Conservation (phyloP, 768 basidiomycete species). For the Basidioascus undulatus region DNA sequence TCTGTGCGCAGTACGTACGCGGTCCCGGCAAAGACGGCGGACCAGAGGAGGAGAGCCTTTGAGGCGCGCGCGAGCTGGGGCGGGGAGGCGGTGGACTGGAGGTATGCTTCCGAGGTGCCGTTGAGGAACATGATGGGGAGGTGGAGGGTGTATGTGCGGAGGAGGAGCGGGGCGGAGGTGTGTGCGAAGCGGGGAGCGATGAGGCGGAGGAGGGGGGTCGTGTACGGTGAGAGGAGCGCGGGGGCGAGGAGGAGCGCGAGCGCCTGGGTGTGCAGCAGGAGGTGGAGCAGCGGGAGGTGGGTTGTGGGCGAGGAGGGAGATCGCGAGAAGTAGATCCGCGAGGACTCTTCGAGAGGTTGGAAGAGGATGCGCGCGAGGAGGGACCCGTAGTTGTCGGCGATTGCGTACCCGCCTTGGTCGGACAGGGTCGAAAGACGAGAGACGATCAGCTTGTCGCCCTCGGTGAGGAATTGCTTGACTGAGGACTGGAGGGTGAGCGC, state of each 20-base stretch:
- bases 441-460: slow-evolving; percentile 77
- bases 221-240: slow-evolving; percentile 49
- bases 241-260: slow-evolving; percentile 29
- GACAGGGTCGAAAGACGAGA: slow-evolving; percentile 57
- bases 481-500: slow-evolving; percentile 74
- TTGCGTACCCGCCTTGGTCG: slow-evolving; percentile 83
- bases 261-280: background rate
- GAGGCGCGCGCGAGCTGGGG: slow-evolving; percentile 39
- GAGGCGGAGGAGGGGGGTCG: slow-evolving; percentile 40
- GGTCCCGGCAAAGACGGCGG: slow-evolving; percentile 33
- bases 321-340: slow-evolving; percentile 68
- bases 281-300: background rate
- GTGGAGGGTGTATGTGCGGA: slow-evolving; percentile 61
- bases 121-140: slow-evolving; percentile 77
- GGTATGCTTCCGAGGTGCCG: slow-evolving; percentile 74
- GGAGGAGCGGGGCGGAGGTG: slow-evolving; percentile 57
- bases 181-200: slow-evolving; percentile 33
- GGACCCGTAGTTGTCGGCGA: slow-evolving; percentile 91
- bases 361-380: slow-evolving; percentile 76
- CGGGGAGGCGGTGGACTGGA: slow-evolving; percentile 49
- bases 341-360: slow-evolving; percentile 84
- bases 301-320: slow-evolving; percentile 19
- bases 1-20: slow-evolving; percentile 26
- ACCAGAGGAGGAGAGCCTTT: slow-evolving; percentile 60
- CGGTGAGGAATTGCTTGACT: slow-evolving; percentile 83